A percentile compares a stretch with the other conserved stretches of the same genome.
Evolutionary conservation across 2,329 filamentous ascomycete species (phyloP).

Genomic region (Epichloe festucae): DNA sequence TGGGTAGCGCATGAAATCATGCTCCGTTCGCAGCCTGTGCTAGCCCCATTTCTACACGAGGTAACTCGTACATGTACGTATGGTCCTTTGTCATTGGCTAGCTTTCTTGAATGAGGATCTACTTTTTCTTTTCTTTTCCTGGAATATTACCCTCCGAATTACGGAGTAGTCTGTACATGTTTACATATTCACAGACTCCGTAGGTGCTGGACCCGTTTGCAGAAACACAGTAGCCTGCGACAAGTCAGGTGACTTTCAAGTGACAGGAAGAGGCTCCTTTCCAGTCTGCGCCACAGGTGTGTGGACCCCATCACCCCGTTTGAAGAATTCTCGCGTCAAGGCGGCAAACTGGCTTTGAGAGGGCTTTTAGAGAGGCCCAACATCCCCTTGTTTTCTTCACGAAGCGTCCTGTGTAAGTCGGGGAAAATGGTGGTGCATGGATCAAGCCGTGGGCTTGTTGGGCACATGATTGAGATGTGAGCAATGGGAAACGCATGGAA

Average conservation of each 20-base stretch:
- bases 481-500: no score
- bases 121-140: no score
- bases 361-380: neutral
- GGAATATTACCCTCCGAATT: no score
- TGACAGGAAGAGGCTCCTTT: neutral
- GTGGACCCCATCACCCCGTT: slow-evolving; percentile 1
- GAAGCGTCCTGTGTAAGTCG: neutral
- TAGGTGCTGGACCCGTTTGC: neutral
- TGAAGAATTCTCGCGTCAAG: neutral
- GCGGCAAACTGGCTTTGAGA: neutral
- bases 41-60: neutral
- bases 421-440: no score
- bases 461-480: no score
- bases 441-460: no score
- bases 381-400: neutral
- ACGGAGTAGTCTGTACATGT: no score
- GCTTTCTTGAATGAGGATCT: neutral
- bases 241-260: neutral
- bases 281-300: slow-evolving; percentile 1
- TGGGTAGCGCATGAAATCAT: neutral
- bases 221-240: neutral
- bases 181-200: no score
- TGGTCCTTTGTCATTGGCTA: neutral
- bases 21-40: neutral
- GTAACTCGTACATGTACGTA: neutral